Evolutionary conservation across 164 flowering plant genomes (phyloP).

Genomic region (Vitis vinifera): ASM3070453v1 NC_081815.1:2274501-2275000

Average conservation of each 20-base stretch:
- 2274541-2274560: conserved; percentile 99
- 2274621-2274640: not conserved
- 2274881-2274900: no score
- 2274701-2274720: not conserved
- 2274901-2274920: no score
- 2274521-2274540: conserved; percentile 94
- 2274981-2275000: no score
- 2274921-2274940: no score
- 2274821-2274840: conserved; percentile 16
- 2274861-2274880: no score
- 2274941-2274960: no score
- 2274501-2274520: conserved; percentile 77
- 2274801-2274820: conserved; percentile 97
- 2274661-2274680: not conserved
- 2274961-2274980: no score
- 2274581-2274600: conserved; percentile 99
- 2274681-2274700: not conserved
- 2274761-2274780: conserved; percentile 98
- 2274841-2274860: no score
- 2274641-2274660: not conserved
- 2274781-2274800: conserved; percentile 92
- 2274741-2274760: conserved; percentile 92
- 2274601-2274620: conserved; percentile 91
- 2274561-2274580: conserved; percentile 99
- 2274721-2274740: not conserved